Evolutionary conservation across 352 stramenopile species (phyloP), one percentile per base, ranked within the genome.

Genomic region (Pythium coloratum): DNA sequence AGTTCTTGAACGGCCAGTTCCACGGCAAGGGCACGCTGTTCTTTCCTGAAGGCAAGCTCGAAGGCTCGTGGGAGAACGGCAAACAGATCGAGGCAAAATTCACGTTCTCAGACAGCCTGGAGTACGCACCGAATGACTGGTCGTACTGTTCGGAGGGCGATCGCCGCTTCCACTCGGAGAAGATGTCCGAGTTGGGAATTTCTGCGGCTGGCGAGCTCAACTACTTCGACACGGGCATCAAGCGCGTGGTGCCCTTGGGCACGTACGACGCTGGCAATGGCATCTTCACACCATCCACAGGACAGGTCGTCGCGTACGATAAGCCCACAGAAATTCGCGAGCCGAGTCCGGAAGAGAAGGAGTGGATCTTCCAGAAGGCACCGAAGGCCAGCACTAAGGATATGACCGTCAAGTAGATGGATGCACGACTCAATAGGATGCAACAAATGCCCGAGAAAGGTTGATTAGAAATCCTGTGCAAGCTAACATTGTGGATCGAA

Each of bases 81-180:
- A 92, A 90, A 80, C 83, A 92, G 85, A 64, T 92, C 3, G 81
- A 91, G 59, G 80, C 80, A 24, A 85, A 78, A 6, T 92, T 93
- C 70, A 89, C 78, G 16, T 94, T 94, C 64, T 88, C 80, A 3
- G 83, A 94, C 44, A 84, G 83, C 6, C 69, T 94, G 9, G 72
- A 90, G 64, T 95, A 88, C 59, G 78, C 78, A 3, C 71, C 81
- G 28, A 72, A 75, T 2, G 74, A 72, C 36, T 95, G 86, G 86
- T 64, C 51, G 24, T 93, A 93, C 64, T 92, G 84, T 72, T 81
- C 70, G 0, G 76, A 79, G 7, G 62, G 16, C n/a, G 78, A 93
- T 40, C 83, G 86, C 6, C 83, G 81, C 53, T 95, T 81, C 62
- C 86, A 86, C 64, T 91, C 79, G 12, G 83, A 95, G 64, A 86